Evolutionary conservation across 2,329 filamentous ascomycete genomes (phyloP).

Genomic region (Colletotrichum zoysiae): DNA sequence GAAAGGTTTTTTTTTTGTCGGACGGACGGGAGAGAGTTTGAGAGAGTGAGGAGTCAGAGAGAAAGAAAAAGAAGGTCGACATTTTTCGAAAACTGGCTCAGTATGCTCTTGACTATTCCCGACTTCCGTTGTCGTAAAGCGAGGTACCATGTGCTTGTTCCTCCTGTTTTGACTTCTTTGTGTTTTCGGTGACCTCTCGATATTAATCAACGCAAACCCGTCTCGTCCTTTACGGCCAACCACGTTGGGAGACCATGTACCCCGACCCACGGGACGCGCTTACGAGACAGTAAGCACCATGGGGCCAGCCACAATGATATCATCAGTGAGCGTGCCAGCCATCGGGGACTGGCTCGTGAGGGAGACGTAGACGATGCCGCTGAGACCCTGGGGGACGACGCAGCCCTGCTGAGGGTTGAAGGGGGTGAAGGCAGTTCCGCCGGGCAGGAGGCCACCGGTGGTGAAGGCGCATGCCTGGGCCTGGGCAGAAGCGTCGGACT

Average conservation of each 20-base stretch:
- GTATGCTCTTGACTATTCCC: constrained; percentile 35
- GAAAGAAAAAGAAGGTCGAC: constrained; percentile 37
- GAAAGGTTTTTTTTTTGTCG: constrained; percentile 24
- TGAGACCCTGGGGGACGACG: constrained; percentile 70
- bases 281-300: constrained; percentile 68
- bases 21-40: constrained; percentile 31
- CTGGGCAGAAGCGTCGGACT: constrained; percentile 61
- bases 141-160: constrained; percentile 30
- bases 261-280: constrained; percentile 37
- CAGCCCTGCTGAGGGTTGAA: constrained; percentile 69
- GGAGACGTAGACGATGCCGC: constrained; percentile 76
- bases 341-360: constrained; percentile 68
- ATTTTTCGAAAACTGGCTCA: constrained; percentile 39
- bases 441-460: constrained; percentile 67
- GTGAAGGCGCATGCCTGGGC: constrained; percentile 77
- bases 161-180: not conserved
- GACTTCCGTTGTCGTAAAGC: constrained; percentile 31
- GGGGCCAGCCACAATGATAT: constrained; percentile 75
- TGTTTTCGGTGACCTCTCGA: constrained; percentile 25
- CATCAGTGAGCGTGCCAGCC: constrained; percentile 67
- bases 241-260: not conserved
- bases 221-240: constrained; percentile 28
- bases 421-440: constrained; percentile 70
- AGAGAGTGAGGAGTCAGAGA: constrained; percentile 38
- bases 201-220: constrained; percentile 37